Percentiles rank a stretch among this genome's conserved stretches.
phyloP scores from a whole-genome alignment of 495 filamentous ascomycete species.

The Trichoderma virens region DNA sequence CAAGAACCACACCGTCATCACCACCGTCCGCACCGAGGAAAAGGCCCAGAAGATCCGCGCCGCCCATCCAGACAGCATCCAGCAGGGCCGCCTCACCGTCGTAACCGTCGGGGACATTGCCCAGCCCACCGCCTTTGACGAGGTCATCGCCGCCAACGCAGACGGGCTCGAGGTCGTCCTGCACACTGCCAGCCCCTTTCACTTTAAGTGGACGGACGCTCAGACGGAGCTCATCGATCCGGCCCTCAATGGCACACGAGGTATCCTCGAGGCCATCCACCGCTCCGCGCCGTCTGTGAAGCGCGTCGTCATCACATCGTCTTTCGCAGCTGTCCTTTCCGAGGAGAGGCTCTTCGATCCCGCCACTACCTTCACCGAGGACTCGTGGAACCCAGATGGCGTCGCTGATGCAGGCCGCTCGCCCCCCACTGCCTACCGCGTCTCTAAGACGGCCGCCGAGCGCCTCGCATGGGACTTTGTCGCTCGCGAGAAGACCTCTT shows the following conservation, averaged over 20 bases:
- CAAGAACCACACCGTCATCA: constrained; percentile 65
- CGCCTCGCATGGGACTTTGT: constrained; percentile 52
- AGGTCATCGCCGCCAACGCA: constrained; percentile 71
- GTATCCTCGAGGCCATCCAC: constrained; percentile 68
- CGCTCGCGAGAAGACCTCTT: constrained; percentile 38
- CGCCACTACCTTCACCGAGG: constrained; percentile 57
- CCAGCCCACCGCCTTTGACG: constrained; percentile 64
- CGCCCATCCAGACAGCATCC: constrained; percentile 45
- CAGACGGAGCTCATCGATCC: constrained; percentile 79
- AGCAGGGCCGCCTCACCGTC: constrained; percentile 61
- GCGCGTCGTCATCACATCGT: constrained; percentile 76
- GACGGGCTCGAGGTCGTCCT: constrained; percentile 79
- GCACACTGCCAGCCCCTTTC: constrained; percentile 85
- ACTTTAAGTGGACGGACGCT: constrained; percentile 60
- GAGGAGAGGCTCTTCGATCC: constrained; percentile 24
- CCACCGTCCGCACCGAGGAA: constrained; percentile 71
- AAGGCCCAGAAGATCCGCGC: constrained; percentile 71
- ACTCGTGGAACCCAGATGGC: constrained; percentile 80
- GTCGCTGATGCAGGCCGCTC: constrained; percentile 54
- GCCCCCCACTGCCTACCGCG: constrained; percentile 56
- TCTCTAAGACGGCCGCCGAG: constrained; percentile 57
- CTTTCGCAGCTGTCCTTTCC: constrained; percentile 70
- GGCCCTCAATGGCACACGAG: constrained; percentile 76
- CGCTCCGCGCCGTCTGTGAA: constrained; percentile 69
- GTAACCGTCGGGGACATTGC: constrained; percentile 81